Percentiles rank a stretch among this genome's conserved stretches.
phyloP scores from a whole-genome alignment of 164 flowering plant genomes.

The Nymphaea thermarum region DNA sequence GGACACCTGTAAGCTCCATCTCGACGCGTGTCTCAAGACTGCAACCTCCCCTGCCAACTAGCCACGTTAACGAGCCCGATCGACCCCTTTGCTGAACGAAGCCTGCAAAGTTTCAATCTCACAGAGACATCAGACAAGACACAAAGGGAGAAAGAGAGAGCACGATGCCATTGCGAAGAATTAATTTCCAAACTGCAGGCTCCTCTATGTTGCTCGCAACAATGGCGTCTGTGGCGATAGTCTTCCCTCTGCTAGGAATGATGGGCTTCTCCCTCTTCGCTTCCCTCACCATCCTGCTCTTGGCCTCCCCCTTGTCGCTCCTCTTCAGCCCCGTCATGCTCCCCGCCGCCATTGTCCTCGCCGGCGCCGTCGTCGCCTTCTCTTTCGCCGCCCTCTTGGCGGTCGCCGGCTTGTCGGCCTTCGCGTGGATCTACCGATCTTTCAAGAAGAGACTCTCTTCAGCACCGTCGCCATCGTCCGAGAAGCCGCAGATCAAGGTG shows the following conservation, averaged over 20 bases:
- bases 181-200: neutral
- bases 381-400: conserved; percentile 12
- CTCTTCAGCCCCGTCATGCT: conserved; percentile 22
- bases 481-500: conserved; percentile 1
- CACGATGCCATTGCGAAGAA: too few species aligned
- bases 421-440: conserved; percentile 11
- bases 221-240: conserved; percentile 11
- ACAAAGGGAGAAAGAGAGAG: too few species aligned
- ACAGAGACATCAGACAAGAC: too few species aligned
- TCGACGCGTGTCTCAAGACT: too few species aligned
- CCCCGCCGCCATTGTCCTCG: conserved; percentile 5
- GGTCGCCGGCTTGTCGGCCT: conserved; percentile 10
- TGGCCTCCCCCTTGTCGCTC: conserved; percentile 19
- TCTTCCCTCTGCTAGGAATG: conserved; percentile 17
- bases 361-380: conserved; percentile 12
- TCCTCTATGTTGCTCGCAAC: conserved; percentile 7
- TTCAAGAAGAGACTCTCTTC: neutral
- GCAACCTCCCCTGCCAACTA: too few species aligned
- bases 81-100: too few species aligned
- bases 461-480: neutral
- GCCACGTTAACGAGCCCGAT: too few species aligned
- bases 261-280: conserved; percentile 16
- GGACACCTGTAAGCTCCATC: too few species aligned
- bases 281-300: conserved; percentile 10
- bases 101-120: too few species aligned